Evolutionary conservation across 495 filamentous ascomycete genomes (phyloP).

Genomic region (Talaromyces thailandensis): DNA sequence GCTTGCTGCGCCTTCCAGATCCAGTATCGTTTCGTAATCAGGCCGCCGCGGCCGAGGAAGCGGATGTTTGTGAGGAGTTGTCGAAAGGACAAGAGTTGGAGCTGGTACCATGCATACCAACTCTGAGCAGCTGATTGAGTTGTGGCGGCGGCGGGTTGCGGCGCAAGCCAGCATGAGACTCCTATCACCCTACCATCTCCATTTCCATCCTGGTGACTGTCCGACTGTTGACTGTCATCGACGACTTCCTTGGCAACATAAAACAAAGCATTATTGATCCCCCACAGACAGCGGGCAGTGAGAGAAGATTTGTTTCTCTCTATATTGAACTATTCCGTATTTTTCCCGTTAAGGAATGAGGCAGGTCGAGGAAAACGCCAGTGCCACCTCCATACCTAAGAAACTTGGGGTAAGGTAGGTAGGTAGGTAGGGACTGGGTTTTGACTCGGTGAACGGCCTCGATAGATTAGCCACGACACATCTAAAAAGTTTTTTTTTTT

Average conservation of each 20-base stretch:
- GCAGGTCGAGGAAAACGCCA: neutral
- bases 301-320: constrained; percentile 48
- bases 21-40: constrained; percentile 52
- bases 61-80: constrained; percentile 50
- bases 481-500: neutral
- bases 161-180: constrained; percentile 57
- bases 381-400: neutral
- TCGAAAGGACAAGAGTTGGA: constrained; percentile 45
- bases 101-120: constrained; percentile 46
- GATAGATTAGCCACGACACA: constrained; percentile 10
- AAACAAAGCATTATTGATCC: constrained; percentile 56
- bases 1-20: constrained; percentile 57
- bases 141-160: constrained; percentile 23
- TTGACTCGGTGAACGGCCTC: constrained; percentile 12
- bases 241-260: constrained; percentile 48
- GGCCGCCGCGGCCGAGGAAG: constrained; percentile 47
- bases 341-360: neutral
- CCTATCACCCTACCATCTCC: constrained; percentile 37
- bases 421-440: neutral
- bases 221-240: neutral
- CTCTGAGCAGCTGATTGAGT: constrained; percentile 22
- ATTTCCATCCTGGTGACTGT: neutral
- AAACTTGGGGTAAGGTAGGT: neutral
- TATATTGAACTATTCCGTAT: constrained; percentile 34
- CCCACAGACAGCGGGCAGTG: constrained; percentile 51